A percentile compares a stretch with the other conserved stretches of the same genome.
Evolutionary conservation across 2,329 filamentous ascomycete genomes (phyloP).

Genomic region (Colletotrichum destructivum): DNA sequence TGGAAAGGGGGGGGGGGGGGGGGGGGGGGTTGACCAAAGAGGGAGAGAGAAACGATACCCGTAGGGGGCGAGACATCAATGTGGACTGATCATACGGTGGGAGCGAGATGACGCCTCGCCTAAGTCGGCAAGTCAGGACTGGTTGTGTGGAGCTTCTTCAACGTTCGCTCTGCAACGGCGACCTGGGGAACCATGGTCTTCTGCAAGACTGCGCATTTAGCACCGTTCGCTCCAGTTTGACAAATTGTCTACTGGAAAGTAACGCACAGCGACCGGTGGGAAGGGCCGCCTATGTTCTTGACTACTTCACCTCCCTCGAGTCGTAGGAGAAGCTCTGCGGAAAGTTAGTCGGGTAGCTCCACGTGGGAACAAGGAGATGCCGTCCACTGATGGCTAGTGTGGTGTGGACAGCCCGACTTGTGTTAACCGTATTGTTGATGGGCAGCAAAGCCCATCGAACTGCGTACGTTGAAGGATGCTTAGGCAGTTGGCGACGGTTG

Average conservation of each 20-base stretch:
- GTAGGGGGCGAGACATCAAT: constrained; percentile 32
- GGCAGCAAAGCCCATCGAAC: constrained; percentile 6
- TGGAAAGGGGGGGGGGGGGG: too few species aligned
- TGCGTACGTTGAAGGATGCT: constrained; percentile 1
- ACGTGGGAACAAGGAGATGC: constrained; percentile 41
- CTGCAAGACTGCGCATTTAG: background rate
- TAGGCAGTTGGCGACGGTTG: background rate
- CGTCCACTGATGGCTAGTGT: constrained; percentile 9
- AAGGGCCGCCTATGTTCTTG: background rate
- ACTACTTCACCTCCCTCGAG: background rate
- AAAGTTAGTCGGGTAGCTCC: constrained; percentile 28
- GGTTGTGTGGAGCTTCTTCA: constrained; percentile 33
- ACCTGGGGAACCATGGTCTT: background rate
- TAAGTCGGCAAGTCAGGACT: constrained; percentile 40
- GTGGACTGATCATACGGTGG: constrained; percentile 43
- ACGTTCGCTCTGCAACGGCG: constrained; percentile 28
- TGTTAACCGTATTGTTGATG: background rate
- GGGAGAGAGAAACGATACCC: constrained; percentile 36
- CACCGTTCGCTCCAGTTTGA: constrained; percentile 1
- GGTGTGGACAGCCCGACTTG: background rate
- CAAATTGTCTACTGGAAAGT: background rate
- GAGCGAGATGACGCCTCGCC: constrained; percentile 43
- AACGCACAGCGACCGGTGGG: background rate
- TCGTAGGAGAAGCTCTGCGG: constrained; percentile 14
- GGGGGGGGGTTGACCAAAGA: background rate